Evolutionary conservation across 176 grass and related monocot genomes (phyloP), one percentile per base, ranked within the genome.

Genomic region (Poa pratensis): DNA sequence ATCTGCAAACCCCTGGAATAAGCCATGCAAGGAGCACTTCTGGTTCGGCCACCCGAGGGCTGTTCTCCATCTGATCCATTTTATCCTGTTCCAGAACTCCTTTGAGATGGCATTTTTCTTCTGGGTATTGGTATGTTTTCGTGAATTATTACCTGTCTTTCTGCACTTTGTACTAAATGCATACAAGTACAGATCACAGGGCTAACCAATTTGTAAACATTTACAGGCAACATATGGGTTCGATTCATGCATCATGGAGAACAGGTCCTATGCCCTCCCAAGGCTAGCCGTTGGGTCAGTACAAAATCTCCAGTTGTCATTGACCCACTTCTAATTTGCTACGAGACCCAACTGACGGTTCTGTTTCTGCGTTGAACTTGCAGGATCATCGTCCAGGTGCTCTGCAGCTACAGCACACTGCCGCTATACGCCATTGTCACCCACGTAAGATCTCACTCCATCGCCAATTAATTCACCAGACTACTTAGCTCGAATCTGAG

Each of bases 391-490:
- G 84, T 90, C 46, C 84, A 88, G 91, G 92, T 90, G 23, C 80
- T 94, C 60, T 94, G 92, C 92, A 94, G 92, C 74, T 94, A 94
- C 40, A 94, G 78, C 82, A 94, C 92, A 34, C 73, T 92, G 23
- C 93, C 87, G 17, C 76, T 94, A 19, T 94, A 88, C 43, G 83
- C 88, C 57, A 87, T 90, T 42, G 90, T 92, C 11, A 92, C 93
- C 4, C 93, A 94, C 75, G 93, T 92, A 88, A 24, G 26, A 35
- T 54, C 59, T 26, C 45, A 43, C 19, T 74, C 45, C 24, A 19
- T 65, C 27, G 62, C 71, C 45, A 30, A 30, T 18, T 4, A 17
- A 73, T 28, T 32, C 17, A 51, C 1, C 24, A 80, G 7, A 52
- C 26, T 20, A 17, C 16, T 53, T 53, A 12, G 73, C 71, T 51